phyloP scores from a whole-genome alignment of 805 yeast species.

The Ogataea paraovalis region DNA sequence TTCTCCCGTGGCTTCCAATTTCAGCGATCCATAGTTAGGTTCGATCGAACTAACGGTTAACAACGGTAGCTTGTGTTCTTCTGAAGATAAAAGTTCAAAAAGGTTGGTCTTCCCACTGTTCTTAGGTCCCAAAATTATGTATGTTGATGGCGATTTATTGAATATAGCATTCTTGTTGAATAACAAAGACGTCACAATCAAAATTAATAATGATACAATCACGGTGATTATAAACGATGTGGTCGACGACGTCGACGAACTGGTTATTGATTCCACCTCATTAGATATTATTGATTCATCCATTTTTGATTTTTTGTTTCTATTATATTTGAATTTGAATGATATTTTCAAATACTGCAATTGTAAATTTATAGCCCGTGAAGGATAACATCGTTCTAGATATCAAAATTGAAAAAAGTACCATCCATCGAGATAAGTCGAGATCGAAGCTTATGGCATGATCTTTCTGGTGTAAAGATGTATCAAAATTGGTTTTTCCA shows the following conservation, averaged over 20 bases:
- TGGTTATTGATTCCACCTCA: not conserved
- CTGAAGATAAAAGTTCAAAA: conserved; percentile 12
- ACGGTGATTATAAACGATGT: conserved; percentile 12
- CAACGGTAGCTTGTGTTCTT: conserved; percentile 10
- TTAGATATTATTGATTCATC: not conserved
- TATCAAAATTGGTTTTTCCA: too few relatives aligned
- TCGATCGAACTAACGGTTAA: conserved; percentile 27
- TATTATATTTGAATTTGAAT: too few relatives aligned
- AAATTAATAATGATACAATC: conserved; percentile 11
- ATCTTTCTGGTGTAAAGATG: too few relatives aligned
- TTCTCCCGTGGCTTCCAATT: conserved; percentile 27
- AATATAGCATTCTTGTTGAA: conserved; percentile 14
- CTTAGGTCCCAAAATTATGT: conserved; percentile 16
- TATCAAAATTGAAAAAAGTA: too few relatives aligned
- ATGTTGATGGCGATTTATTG: conserved; percentile 8
- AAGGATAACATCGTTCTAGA: too few relatives aligned
- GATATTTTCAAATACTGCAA: too few relatives aligned
- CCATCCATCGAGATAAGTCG: too few relatives aligned
- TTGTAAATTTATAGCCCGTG: too few relatives aligned
- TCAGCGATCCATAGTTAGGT: conserved; percentile 36
- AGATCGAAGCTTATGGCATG: too few relatives aligned
- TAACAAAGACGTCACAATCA: conserved; percentile 15
- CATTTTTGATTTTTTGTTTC: too few relatives aligned
- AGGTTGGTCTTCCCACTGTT: conserved; percentile 19
- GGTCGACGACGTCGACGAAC: not conserved